Percentiles rank a stretch among this genome's conserved stretches.
Conservation (phyloP, 2,329 filamentous ascomycete genomes). For the Fusarium agapanthi region DNA sequence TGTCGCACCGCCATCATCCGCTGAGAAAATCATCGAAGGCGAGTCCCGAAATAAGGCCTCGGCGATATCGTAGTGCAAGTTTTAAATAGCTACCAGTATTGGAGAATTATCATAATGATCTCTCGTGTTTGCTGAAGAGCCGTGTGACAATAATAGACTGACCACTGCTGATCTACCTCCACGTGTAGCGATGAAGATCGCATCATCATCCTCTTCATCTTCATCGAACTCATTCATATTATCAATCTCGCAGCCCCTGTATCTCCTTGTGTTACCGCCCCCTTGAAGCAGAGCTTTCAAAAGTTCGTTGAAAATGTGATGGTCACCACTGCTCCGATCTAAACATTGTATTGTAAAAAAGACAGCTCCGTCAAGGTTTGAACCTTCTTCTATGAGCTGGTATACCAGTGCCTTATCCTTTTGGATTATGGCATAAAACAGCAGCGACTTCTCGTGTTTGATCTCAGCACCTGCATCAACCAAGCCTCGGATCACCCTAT, state of each 20-base stretch:
- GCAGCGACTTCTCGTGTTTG: neutral
- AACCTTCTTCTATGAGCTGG: neutral
- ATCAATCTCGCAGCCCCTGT: fast-evolving
- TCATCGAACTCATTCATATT: neutral
- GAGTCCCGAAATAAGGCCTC: neutral
- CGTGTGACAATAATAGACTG: neutral
- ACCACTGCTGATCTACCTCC: fast-evolving
- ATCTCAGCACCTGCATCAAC: neutral
- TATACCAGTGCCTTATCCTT: fast-evolving
- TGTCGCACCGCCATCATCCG: fast-evolving
- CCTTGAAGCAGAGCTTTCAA: neutral
- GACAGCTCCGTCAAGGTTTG: neutral
- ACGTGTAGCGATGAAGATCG: neutral
- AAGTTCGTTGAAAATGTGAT: neutral
- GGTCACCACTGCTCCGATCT: fast-evolving
- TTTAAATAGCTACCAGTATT: neutral
- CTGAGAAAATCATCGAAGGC: fast-evolving
- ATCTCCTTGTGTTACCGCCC: neutral
- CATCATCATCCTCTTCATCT: neutral
- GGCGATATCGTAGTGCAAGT: fast-evolving
- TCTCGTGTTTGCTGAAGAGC: neutral
- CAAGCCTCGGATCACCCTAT: fast-evolving
- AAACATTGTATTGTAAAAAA: neutral
- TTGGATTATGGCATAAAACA: neutral
- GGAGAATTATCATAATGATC: fast-evolving